Conservation (phyloP, 495 filamentous ascomycete genomes). For the Bombardia bombarda region DNA sequence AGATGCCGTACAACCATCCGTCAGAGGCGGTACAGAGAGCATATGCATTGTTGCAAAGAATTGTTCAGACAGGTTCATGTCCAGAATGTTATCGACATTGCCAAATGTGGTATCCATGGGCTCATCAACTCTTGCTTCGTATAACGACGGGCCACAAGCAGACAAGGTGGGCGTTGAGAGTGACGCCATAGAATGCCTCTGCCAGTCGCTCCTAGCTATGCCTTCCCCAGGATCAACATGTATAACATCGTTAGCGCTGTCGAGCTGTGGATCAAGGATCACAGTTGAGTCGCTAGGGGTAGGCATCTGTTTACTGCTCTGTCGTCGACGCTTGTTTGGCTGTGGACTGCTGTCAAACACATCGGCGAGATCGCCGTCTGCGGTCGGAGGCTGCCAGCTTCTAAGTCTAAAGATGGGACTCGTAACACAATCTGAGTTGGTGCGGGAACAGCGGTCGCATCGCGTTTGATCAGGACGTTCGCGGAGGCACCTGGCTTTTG, state of each 20-base stretch:
- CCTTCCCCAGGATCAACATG: too few species aligned
- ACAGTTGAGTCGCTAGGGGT: too few species aligned
- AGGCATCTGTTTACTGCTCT: background rate
- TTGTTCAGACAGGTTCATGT: background rate
- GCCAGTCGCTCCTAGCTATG: background rate
- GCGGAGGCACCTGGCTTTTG: background rate
- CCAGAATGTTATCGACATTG: background rate
- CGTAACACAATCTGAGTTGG: background rate
- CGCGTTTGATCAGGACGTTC: background rate
- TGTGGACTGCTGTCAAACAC: background rate
- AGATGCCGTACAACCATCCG: background rate
- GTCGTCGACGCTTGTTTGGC: background rate
- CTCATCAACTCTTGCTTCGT: background rate
- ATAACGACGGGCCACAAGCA: background rate
- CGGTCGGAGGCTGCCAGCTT: background rate
- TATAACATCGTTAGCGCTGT: too few species aligned
- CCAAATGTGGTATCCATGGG: background rate
- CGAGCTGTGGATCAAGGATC: too few species aligned
- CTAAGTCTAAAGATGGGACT: background rate
- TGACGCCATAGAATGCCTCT: background rate
- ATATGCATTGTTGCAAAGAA: background rate
- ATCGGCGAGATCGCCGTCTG: background rate
- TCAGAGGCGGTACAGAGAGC: background rate
- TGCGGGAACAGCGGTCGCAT: background rate
- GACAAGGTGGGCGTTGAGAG: background rate